Base-by-base conservation (phyloP, 345 rosid genomes). In the Angophora floribunda region DNA sequence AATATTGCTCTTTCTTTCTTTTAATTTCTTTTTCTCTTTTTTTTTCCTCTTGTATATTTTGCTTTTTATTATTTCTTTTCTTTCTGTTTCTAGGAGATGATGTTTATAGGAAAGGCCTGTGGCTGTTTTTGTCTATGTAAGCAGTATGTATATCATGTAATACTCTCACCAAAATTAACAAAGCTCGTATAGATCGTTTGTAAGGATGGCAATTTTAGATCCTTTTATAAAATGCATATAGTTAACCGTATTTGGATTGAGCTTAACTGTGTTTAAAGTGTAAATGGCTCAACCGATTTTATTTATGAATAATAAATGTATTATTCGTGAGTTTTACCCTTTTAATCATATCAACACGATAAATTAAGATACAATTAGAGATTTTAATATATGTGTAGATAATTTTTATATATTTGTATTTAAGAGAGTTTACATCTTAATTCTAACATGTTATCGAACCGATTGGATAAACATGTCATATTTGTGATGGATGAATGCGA, bases 401-500 rank as follows among this genome's bases (percentile, higher is more conserved):
- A 36, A 28, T 61, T 28, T 63, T n/a, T 63, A 63, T 7, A 63
- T 63, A 36, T 11, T 30, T 7, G 32, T 9, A 59, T 28, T 59
- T 0, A 26, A 59, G 4, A 16, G 44, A 67, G 22, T 67, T 67
- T 67, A 67, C 22, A 67, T 32, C 44, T 67, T 6, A 32, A 65
- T 30, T 14, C 22, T 67, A 67, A 6, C 82, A 75, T 75, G 14
- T 5, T 36, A 2, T 32, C 1, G 1, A 75, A 75, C 2, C 0
- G 4, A 1, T 36, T 70, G 47, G 13, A 9, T 17, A 36, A 17
- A 44, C 2, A 11, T 36, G 26, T 2, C 0, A 0, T 19, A 6
- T 1, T 70, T 36, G 41, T 36, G 41, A 36, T 36, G 41, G 41
- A 36, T 36, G 41, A 36, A 36, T 36, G 41, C 4, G 41, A 36